Percentiles rank a stretch among this genome's conserved stretches.
Conservation (phyloP, 73 alveolate genomes). For the Paramecium sexaurelia region DNA sequence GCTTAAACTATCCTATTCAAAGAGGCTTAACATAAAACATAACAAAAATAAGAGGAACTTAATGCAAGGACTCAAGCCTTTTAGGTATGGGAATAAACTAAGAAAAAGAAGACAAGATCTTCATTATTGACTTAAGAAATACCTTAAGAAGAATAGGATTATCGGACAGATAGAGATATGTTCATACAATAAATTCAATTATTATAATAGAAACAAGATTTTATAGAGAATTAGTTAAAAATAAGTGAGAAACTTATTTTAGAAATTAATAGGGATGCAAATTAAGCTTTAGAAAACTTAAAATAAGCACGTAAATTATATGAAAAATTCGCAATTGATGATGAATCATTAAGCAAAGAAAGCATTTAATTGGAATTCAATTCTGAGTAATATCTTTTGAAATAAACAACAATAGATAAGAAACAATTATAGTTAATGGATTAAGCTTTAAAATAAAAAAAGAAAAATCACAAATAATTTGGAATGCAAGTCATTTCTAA, state of each 20-base stretch:
- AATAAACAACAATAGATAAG: background rate
- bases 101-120: slow-evolving; percentile 92
- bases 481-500: slow-evolving; percentile 83
- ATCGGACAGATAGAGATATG: slow-evolving; percentile 85
- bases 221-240: slow-evolving; percentile 81
- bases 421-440: background rate
- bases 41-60: slow-evolving; percentile 78
- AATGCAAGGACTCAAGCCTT: slow-evolving; percentile 82
- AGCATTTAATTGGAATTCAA: slow-evolving; percentile 54
- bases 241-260: slow-evolving; percentile 83
- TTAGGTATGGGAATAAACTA: slow-evolving; percentile 92
- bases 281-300: slow-evolving; percentile 87
- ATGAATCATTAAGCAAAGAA: slow-evolving; percentile 78
- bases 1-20: slow-evolving; percentile 91
- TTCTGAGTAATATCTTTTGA: background rate
- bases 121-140: slow-evolving; percentile 97
- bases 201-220: slow-evolving; percentile 86
- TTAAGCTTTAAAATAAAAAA: slow-evolving; percentile 75
- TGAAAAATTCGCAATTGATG: slow-evolving; percentile 86
- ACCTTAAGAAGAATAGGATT: slow-evolving; percentile 95
- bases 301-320: slow-evolving; percentile 87
- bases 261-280: slow-evolving; percentile 88
- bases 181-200: slow-evolving; percentile 84
- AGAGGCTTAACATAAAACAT: slow-evolving; percentile 84
- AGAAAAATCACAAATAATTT: slow-evolving; percentile 84